Evolutionary conservation across 1,139 yeast genomes (phyloP).

Genomic region (Lodderomyces jiufengensis): DNA sequence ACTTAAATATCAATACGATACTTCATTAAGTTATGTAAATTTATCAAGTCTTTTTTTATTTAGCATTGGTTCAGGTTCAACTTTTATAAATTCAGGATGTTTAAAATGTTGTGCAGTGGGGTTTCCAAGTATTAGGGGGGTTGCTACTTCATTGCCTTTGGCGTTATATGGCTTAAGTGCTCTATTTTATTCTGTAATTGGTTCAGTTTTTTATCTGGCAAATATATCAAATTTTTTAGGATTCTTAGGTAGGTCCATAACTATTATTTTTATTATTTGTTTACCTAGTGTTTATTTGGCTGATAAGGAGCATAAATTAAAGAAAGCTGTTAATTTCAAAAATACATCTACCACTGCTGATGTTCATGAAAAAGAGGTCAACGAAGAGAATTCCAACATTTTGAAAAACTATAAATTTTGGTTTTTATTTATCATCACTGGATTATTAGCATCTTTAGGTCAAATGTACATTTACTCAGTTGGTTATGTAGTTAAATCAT

Average conservation of each 20-base stretch:
- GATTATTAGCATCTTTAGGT: conserved; percentile 53
- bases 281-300: conserved; percentile 47
- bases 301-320: conserved; percentile 33
- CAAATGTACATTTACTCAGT: conserved; percentile 63
- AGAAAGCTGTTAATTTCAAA: conserved; percentile 9
- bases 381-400: conserved; percentile 14
- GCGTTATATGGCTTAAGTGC: conserved; percentile 62
- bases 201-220: conserved; percentile 46
- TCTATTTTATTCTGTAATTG: conserved; percentile 49
- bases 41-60: conserved; percentile 38
- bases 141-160: conserved; percentile 58
- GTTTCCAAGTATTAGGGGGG: conserved; percentile 54
- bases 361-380: neutral
- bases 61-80: conserved; percentile 52
- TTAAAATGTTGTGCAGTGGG: conserved; percentile 57
- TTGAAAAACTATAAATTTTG: conserved; percentile 41
- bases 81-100: conserved; percentile 49
- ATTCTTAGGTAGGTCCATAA: conserved; percentile 41
- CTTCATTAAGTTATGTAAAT: conserved; percentile 23
- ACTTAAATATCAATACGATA: conserved; percentile 44
- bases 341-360: neutral
- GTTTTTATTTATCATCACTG: conserved; percentile 45
- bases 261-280: conserved; percentile 36
- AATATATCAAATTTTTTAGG: conserved; percentile 49
- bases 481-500: conserved; percentile 57